Conservation (phyloP, 2,329 filamentous ascomycete species). For the Colletotrichum lindemuthianum region DNA sequence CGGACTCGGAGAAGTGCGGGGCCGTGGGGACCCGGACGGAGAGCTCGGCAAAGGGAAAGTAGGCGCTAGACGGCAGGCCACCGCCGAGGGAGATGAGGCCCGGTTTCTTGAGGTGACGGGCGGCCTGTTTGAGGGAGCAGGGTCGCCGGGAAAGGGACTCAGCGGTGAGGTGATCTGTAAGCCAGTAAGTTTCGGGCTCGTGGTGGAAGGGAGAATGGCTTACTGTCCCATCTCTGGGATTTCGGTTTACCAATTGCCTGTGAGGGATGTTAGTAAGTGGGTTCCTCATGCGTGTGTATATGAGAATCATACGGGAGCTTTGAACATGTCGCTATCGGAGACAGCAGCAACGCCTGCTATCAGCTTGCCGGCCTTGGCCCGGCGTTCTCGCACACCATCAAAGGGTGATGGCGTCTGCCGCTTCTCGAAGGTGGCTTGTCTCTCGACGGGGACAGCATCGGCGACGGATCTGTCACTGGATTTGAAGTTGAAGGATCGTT, state of each 20-base stretch:
- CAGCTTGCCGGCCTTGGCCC: slow-evolving; percentile 77
- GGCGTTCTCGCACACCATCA: slow-evolving; percentile 72
- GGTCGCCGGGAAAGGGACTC: slow-evolving; percentile 71
- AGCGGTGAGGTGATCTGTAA: slow-evolving; percentile 64
- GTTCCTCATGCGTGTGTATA: neutral
- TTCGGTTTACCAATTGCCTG: slow-evolving; percentile 69
- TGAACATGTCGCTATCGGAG: slow-evolving; percentile 85
- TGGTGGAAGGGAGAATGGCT: slow-evolving; percentile 58
- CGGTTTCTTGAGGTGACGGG: slow-evolving; percentile 80
- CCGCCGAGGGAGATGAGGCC: slow-evolving; percentile 93
- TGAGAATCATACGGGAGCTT: slow-evolving; percentile 67
- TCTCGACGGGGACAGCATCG: slow-evolving; percentile 34
- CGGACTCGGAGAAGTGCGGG: slow-evolving; percentile 76
- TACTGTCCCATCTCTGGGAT: slow-evolving; percentile 87
- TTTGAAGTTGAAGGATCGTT: slow-evolving; percentile 30
- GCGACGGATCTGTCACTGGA: slow-evolving; percentile 31
- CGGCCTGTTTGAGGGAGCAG: slow-evolving; percentile 84
- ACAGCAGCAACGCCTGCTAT: slow-evolving; percentile 80
- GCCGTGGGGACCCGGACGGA: slow-evolving; percentile 76
- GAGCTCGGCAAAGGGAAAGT: slow-evolving; percentile 90
- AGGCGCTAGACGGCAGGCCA: slow-evolving; percentile 86
- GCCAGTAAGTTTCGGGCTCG: neutral
- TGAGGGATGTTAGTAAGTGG: slow-evolving; percentile 29
- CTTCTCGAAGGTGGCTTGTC: slow-evolving; percentile 34
- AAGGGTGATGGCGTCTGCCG: slow-evolving; percentile 46